Base-by-base conservation (phyloP, 306 rosid genomes). In the Quercus mongolica region DNA sequence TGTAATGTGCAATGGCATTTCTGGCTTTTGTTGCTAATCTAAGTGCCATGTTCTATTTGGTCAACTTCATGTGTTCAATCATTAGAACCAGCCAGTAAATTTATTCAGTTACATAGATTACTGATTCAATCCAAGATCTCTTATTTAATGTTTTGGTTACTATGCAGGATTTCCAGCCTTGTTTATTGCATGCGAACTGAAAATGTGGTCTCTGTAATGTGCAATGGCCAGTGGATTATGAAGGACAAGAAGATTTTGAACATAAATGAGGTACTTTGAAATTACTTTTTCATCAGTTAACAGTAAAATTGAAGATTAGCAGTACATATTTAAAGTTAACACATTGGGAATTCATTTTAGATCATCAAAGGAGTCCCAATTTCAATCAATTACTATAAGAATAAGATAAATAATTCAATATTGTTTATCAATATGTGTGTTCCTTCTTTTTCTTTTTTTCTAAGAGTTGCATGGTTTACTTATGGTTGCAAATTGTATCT, bases 201-300 rank as follows among this genome's bases (percentile, higher is more conserved):
- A 87, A 92, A 92, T 69, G 84, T 91, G 76, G 85, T 82, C 44
- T 86, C 94, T 76, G 91, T 94, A 52, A 94, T 94, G 90, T 94
- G 97, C 91, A 89, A 92, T 33, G 96, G 98, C 28, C 78, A 21
- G 38, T 94, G 97, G 98, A 92, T 94, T 80, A 91, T 92, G 97
- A 88, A 86, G 89, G 85, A 92, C 77, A 91, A 88, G 90, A 94
- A 87, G 92, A 89, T 91, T 76, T 56, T 85, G 74, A 82, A 79
- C 38, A 91, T 89, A 74, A 80, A 91, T 13, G 98, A 92, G 97
- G 94, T 92, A 89, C 59, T 81, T 55, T 11, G 20, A 33, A 75
- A 78, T 33, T 59, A 54, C n/a, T 52, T 61, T 77, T 79, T 77
- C 69, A 31, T 28, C 56, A 10, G 21, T 54, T 44, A 15, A 17